These are phyloP conservation scores for Rhododendron williamsianum DNA, from an alignment of 148 eudicot species.

Conservation along the genomic window DNA sequence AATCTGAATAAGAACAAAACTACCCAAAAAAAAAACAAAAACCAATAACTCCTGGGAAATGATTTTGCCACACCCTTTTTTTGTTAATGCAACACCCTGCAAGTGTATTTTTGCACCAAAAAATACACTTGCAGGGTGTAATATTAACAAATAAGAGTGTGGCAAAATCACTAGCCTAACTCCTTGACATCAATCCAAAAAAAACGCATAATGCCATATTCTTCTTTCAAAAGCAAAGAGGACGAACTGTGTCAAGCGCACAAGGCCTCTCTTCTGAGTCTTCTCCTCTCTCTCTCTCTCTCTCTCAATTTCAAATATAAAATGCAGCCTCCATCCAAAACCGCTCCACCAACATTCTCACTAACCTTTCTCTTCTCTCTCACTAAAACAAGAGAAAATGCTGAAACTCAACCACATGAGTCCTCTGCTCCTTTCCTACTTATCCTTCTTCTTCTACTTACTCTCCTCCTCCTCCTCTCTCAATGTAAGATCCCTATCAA, in stretches of 20 bases:
- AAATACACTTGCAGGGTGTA: too few relatives aligned
- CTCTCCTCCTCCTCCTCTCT: not conserved
- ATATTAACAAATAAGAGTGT: too few relatives aligned
- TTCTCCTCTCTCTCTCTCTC: not conserved
- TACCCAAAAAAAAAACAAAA: too few relatives aligned
- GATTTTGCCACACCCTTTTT: too few relatives aligned
- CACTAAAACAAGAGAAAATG: not conserved
- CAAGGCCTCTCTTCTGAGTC: not conserved
- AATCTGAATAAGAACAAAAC: too few relatives aligned
- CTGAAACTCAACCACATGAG: constrained; percentile 22
- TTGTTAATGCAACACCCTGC: too few relatives aligned
- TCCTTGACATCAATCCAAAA: too few relatives aligned
- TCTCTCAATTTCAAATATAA: constrained; percentile 15
- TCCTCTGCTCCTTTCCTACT: not conserved
- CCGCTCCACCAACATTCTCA: constrained; percentile 41
- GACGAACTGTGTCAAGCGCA: not conserved
- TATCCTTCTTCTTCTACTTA: not conserved
- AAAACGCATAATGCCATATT: not conserved
- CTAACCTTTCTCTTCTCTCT: constrained; percentile 9
- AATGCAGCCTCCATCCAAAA: constrained; percentile 26
- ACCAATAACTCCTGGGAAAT: too few relatives aligned
- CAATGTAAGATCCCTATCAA: not conserved
- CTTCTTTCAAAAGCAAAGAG: not conserved
- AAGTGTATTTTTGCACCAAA: too few relatives aligned
- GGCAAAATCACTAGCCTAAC: too few relatives aligned